Base-by-base conservation (phyloP, 805 yeast species). In the Dipodascus geniculatus region DNA sequence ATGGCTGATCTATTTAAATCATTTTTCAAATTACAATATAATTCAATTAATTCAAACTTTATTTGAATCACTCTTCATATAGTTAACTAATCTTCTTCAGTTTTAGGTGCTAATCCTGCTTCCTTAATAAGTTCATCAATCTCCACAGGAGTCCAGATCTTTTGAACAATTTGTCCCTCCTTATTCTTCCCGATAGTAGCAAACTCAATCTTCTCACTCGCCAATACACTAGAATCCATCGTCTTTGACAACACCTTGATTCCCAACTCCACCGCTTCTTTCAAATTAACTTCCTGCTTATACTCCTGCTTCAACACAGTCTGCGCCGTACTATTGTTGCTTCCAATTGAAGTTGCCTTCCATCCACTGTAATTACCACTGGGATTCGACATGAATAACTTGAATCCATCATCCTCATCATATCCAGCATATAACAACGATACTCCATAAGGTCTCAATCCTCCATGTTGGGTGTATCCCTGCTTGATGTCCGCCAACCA, bases 401-500 rank as follows among this genome's bases (percentile, higher is more conserved):
- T 99, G 75, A 85, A 93, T 31, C 89, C 89, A 63, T 83, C 83
- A 63, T 87, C 74, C 53, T 88, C 91, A 68, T 93, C 99, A 65
- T 83, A 85, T 4, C 99, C 99, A 3, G 98, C 99, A 65, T 87
- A 93, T 56, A 93, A 79, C 70, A 93, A 90, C 52, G 96, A 85
- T 44, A 93, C 99, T 64, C 99, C 99, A 68, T 89, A 93, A 20
- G 99, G 99, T 70, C 99, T 84, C 64, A 93, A 78, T 38, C 99
- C 99, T 66, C 99, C 99, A 66, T 87, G 96, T 70, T 93, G 99
- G 4, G 99, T 93, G 70, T 93, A 93, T 9, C 98, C 96, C 69
- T 93, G 99, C 70, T 93, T 93, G 58, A 87, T 79, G 70, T 93
- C 95, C 72, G 97, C 89, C 58, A 93, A 76, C 58, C 85, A 77